Evolutionary conservation across 176 grass and related monocot genomes (phyloP).

Genomic region (Hordeum marinum): DNA sequence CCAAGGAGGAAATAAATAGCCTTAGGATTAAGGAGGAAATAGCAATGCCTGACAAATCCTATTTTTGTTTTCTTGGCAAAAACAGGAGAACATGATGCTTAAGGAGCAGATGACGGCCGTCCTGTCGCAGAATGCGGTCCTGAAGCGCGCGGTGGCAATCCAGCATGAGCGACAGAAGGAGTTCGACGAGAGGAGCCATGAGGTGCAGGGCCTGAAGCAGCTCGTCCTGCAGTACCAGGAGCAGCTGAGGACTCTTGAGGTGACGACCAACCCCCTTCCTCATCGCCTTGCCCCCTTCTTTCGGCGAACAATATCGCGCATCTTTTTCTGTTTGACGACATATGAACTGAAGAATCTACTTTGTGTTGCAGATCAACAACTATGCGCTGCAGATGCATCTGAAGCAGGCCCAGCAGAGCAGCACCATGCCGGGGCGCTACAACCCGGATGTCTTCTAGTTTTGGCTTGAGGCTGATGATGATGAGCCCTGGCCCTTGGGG

Average conservation of each 20-base stretch:
- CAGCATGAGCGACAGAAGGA: slow-evolving; percentile 87
- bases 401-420: slow-evolving; percentile 80
- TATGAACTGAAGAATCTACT: neutral
- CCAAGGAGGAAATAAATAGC: neutral
- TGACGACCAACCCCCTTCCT: neutral
- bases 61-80: neutral
- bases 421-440: slow-evolving; percentile 57
- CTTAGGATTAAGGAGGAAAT: neutral
- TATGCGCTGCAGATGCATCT: slow-evolving; percentile 80
- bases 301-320: no score
- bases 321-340: neutral
- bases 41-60: neutral
- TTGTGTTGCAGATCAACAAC: slow-evolving; percentile 61
- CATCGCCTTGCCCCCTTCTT: neutral
- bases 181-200: slow-evolving; percentile 48
- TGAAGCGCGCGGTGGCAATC: slow-evolving; percentile 80
- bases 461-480: neutral
- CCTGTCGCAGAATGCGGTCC: slow-evolving; percentile 55
- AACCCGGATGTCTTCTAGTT: slow-evolving; percentile 71
- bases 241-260: slow-evolving; percentile 76
- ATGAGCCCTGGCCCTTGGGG: neutral
- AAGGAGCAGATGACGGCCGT: slow-evolving; percentile 67
- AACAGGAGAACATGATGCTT: slow-evolving; percentile 77
- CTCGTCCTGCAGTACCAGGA: slow-evolving; percentile 79
- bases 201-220: slow-evolving; percentile 73